Evolutionary conservation across 306 rosid species (phyloP), one percentile per base, ranked within the genome.

Genomic region (Dryas alaskensis): DNA sequence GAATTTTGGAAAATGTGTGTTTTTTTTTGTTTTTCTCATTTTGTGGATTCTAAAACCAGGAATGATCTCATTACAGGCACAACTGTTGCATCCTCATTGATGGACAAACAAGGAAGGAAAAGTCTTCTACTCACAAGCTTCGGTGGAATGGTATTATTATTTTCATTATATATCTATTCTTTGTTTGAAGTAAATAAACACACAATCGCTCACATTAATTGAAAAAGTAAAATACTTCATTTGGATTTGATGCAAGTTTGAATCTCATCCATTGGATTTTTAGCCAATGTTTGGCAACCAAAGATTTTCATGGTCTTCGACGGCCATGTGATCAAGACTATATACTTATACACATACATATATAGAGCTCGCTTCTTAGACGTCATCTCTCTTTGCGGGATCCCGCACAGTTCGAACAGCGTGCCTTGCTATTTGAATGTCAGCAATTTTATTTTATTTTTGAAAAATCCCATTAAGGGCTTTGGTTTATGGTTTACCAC

Each of bases 61-160:
- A 55, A 54, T 73, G 73, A 73, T 78, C 60, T 65, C 57, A 44
- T 80, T 81, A 73, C 84, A 93, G 98, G 98, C 80, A 87, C 97
- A 2, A 76, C 86, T 67, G 73, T 93, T 52, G 97, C 98, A 72
- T 91, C 98, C 3, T 91, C 96, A 71, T 84, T 93, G 89, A 93
- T 93, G 98, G 98, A 93, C 69, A 80, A 62, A 42, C 87, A 91
- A 81, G 98, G 98, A 75, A 81, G 98, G 80, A 93, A 87, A 78
- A 89, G 87, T 84, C 98, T 93, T 87, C 90, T 91, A 43, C 81
- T 89, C 37, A 84, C 83, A 60, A 93, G 98, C 90, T 93, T 91
- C 65, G 80, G 89, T 65, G 98, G 98, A 77, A 93, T 93, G 98
- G 98, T 93, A 89, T 62, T 74, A 22, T 65, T 47, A n/a, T 45